These are phyloP conservation scores for Phytophthora citrophthora DNA, from an alignment of 352 stramenopile species.

Conservation along the genomic window DNA sequence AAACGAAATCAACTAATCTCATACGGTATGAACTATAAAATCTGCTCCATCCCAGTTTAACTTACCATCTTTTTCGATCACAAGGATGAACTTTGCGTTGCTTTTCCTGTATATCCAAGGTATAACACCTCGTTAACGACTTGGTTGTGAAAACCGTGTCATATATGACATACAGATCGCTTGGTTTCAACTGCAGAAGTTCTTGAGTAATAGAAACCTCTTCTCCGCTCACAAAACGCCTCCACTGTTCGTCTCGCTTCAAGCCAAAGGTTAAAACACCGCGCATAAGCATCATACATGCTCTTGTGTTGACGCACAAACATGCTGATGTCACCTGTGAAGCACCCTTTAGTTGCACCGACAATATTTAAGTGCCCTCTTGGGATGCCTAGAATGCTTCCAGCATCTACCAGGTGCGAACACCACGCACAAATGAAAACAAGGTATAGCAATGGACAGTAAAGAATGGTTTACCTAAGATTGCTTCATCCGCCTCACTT, in stretches of 20 bases:
- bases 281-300: background rate
- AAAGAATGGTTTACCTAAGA: constrained; percentile 58
- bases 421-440: background rate
- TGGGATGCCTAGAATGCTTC: constrained; percentile 73
- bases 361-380: constrained; percentile 82
- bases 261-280: constrained; percentile 7
- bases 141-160: background rate
- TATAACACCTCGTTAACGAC: no score
- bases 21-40: no score
- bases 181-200: constrained; percentile 57
- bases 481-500: constrained; percentile 83
- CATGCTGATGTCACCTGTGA: constrained; percentile 61
- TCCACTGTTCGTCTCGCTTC: constrained; percentile 67
- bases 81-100: constrained; percentile 89
- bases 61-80: constrained; percentile 96
- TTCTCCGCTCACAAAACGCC: constrained; percentile 54
- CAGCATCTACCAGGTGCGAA: constrained; percentile 51
- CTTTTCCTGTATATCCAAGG: constrained; percentile 42
- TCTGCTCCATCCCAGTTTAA: background rate
- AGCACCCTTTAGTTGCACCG: constrained; percentile 83
- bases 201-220: constrained; percentile 82
- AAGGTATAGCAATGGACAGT: no score
- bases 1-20: no score
- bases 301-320: constrained; percentile 32
- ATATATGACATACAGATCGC: constrained; percentile 52